phyloP scores from a whole-genome alignment of 2,329 filamentous ascomycete genomes.

The Fusarium newnesense region DNA sequence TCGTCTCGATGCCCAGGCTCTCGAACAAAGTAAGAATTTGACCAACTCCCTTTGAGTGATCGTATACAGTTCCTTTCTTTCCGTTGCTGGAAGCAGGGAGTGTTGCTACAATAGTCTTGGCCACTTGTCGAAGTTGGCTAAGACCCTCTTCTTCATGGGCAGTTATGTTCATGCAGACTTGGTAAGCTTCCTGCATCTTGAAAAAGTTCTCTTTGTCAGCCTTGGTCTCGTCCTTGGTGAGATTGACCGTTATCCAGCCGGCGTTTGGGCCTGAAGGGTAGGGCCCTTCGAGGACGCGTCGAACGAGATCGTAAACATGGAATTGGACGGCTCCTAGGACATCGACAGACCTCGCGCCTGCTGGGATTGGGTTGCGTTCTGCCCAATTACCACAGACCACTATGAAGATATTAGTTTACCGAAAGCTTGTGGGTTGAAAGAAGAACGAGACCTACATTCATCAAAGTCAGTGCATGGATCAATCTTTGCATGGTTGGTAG shows the following conservation, averaged over 20 bases:
- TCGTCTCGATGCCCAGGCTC: constrained; percentile 7
- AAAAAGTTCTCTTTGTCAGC: constrained; percentile 71
- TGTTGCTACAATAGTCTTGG: constrained; percentile 47
- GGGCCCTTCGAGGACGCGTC: constrained; percentile 50
- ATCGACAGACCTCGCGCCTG: not conserved
- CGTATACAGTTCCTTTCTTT: not conserved
- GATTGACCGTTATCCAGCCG: constrained; percentile 25
- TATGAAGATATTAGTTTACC: not conserved
- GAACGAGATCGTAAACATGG: not conserved
- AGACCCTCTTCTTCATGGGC: constrained; percentile 65
- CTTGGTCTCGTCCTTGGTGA: constrained; percentile 49
- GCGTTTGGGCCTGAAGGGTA: constrained; percentile 66
- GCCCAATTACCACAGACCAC: not conserved
- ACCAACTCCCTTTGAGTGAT: constrained; percentile 9
- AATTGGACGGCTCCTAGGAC: not conserved
- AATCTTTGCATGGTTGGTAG: not conserved
- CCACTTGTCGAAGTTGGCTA: constrained; percentile 64
- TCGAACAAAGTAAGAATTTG: constrained; percentile 5
- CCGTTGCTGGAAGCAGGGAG: not conserved
- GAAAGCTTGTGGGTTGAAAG: rapidly evolving
- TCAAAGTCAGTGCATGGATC: constrained; percentile 1
- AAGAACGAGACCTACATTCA: not conserved
- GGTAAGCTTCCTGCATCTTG: constrained; percentile 72
- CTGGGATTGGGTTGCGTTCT: not conserved
- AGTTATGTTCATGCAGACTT: constrained; percentile 72